phyloP scores from a whole-genome alignment of 2,329 filamentous ascomycete genomes.

The Diaporthe ilicicola region DNA sequence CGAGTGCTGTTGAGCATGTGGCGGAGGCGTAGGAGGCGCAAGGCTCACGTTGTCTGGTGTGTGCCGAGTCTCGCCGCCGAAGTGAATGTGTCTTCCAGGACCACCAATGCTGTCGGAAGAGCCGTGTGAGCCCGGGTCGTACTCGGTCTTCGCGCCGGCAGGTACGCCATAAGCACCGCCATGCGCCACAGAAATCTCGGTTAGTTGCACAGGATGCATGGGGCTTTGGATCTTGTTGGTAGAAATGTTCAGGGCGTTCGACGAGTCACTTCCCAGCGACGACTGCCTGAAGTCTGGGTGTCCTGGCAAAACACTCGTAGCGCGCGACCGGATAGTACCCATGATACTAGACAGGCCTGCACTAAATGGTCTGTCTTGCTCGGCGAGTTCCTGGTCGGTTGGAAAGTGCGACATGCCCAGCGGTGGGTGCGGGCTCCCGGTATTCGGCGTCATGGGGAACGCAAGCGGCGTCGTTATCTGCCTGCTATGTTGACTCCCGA shows the following conservation, averaged over 20 bases:
- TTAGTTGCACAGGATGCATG: conserved; percentile 69
- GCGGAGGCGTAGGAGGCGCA: conserved; percentile 69
- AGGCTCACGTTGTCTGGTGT: conserved; percentile 51
- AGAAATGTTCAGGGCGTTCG: conserved; percentile 4
- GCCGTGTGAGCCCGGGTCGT: conserved; percentile 46
- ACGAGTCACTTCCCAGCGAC: conserved; percentile 35
- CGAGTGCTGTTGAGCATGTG: conserved; percentile 49
- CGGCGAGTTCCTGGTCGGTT: conserved; percentile 67
- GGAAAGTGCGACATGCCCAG: conserved; percentile 90
- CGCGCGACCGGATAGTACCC: conserved; percentile 61
- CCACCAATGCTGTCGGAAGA: conserved; percentile 55
- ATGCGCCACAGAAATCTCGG: conserved; percentile 60
- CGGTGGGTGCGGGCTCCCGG: conserved; percentile 68
- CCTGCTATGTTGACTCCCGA: conserved; percentile 49
- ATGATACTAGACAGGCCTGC: conserved; percentile 63
- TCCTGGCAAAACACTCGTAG: conserved; percentile 50
- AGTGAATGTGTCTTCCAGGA: conserved; percentile 57
- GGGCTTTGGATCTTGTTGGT: conserved; percentile 57
- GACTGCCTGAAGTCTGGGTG: conserved; percentile 50
- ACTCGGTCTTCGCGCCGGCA: conserved; percentile 52
- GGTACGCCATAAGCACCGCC: conserved; percentile 62
- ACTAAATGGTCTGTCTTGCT: conserved; percentile 58
- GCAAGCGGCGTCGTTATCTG: conserved; percentile 46
- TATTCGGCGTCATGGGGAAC: conserved; percentile 41
- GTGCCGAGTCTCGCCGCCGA: conserved; percentile 47